phyloP scores from a whole-genome alignment of 2,329 filamentous ascomycete species.

The Bipolaris sorokiniana region DNA sequence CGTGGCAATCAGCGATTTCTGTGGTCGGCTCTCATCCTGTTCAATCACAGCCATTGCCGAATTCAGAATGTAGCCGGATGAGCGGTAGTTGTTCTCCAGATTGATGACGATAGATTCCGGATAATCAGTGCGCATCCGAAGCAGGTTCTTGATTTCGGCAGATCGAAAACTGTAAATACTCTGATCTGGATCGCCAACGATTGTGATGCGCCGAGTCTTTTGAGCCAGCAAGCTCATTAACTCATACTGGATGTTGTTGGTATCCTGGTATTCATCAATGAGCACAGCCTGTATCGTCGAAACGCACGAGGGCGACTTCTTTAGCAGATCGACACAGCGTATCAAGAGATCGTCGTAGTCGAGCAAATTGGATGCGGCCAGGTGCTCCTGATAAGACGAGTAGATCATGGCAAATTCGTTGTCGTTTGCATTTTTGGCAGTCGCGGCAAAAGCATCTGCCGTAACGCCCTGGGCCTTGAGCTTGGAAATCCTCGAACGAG shows the following conservation, averaged over 20 bases:
- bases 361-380: slow-evolving; percentile 78
- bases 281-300: slow-evolving; percentile 88
- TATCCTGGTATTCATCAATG: slow-evolving; percentile 98
- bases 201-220: slow-evolving; percentile 76
- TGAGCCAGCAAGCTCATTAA: slow-evolving; percentile 88
- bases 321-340: slow-evolving; percentile 79
- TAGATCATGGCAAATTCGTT: slow-evolving; percentile 73
- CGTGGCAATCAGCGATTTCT: slow-evolving; percentile 79
- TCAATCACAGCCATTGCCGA: slow-evolving; percentile 86
- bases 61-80: slow-evolving; percentile 81
- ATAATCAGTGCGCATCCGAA: slow-evolving; percentile 77
- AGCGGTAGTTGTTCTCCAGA: slow-evolving; percentile 93
- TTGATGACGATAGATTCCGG: slow-evolving; percentile 80
- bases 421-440: slow-evolving; percentile 56
- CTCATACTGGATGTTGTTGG: slow-evolving; percentile 92
- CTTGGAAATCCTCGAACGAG: slow-evolving; percentile 75
- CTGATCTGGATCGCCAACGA: slow-evolving; percentile 96
- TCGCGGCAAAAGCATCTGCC: slow-evolving; percentile 52
- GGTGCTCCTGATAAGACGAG: slow-evolving; percentile 76
- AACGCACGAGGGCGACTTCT: slow-evolving; percentile 76
- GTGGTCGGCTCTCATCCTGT: slow-evolving; percentile 80
- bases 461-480: slow-evolving; percentile 64
- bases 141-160: slow-evolving; percentile 88
- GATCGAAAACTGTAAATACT: slow-evolving; percentile 97
- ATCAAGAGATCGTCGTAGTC: slow-evolving; percentile 95